Conservation (phyloP, 345 rosid genomes). For the Gossypium turneri region DNA sequence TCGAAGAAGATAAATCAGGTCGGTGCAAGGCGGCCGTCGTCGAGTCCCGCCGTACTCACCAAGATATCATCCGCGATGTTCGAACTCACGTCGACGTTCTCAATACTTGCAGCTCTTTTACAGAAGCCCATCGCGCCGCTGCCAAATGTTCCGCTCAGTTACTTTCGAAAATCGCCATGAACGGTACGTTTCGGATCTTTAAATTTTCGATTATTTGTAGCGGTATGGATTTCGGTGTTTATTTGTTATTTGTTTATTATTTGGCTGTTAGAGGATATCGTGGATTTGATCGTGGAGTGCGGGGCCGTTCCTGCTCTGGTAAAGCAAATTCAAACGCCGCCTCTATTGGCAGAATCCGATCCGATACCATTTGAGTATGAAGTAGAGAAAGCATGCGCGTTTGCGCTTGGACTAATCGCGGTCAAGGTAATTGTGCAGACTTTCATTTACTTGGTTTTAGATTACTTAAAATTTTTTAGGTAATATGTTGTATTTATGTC, state of each 20-base stretch:
- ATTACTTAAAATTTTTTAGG: not conserved
- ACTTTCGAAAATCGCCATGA: slow-evolving; percentile 48
- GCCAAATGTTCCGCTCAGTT: slow-evolving; percentile 39
- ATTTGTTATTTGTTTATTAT: not conserved
- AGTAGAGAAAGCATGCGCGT: slow-evolving; percentile 56
- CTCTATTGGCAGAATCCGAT: slow-evolving; percentile 4
- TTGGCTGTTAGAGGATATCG: slow-evolving; percentile 43
- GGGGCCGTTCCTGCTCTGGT: slow-evolving; percentile 64
- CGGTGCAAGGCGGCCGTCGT: slow-evolving; percentile 21
- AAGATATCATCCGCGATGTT: slow-evolving; percentile 32
- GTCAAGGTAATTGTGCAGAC: slow-evolving; percentile 1
- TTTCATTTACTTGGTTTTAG: not conserved
- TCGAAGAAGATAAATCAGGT: slow-evolving; percentile 19
- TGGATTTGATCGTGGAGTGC: slow-evolving; percentile 49
- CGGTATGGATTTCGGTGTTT: not conserved
- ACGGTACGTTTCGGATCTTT: slow-evolving; percentile 32
- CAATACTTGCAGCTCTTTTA: slow-evolving; percentile 35
- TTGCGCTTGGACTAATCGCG: slow-evolving; percentile 59
- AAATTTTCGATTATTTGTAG: not conserved
- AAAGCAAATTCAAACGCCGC: slow-evolving; percentile 40
- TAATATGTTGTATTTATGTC: slow-evolving; percentile 10
- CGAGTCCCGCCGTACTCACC: slow-evolving; percentile 8
- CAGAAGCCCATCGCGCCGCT: slow-evolving; percentile 42
- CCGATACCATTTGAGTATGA: slow-evolving; percentile 35
- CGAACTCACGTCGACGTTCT: slow-evolving; percentile 45